Base-by-base conservation (phyloP, 768 basidiomycete genomes). In the Serendipita sp. region DNA sequence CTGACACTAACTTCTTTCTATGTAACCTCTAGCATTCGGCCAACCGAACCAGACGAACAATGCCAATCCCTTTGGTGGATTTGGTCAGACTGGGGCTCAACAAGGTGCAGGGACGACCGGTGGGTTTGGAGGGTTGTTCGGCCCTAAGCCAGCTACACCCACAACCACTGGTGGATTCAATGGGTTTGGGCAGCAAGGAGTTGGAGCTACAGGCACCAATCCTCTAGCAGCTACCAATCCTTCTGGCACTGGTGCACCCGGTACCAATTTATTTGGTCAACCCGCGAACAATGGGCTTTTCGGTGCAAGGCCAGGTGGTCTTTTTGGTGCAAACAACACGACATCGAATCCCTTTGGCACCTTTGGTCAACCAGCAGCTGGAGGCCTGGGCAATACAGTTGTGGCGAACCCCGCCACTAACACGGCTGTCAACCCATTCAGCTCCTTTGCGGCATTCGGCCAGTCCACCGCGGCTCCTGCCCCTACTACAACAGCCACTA, bases 241-340 rank as follows among this genome's bases (percentile, higher is more conserved):
- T 18, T 27, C 31, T 8, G 55, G 55, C 6, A 27, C 16, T 31
- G 55, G 55, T n/a, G 10, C 31, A 23, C 4, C 16, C n/a, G 55
- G 55, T 4, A n/a, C 16, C 10, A 27, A 27, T 10, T 10, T 60
- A 3, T 72, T 72, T 62, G 71, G 71, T 23, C 71, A 72, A 63
- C 67, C 68, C 2, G 65, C 66, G 34, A 33, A 45, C 5, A 65
- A 69, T 4, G 65, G 43, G 10, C 37, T 70, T 3, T 72, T 72
- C 52, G 69, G 70, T 31, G 63, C 71, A 3, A 66, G 48, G 70
- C 62, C 34, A 29, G 63, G 60, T 37, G 53, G 63, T 50, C 27
- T 64, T 13, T 77, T 77, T 33, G 75, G 77, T 8, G 75, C 76
- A 37, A 71, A 74, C 29, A 74, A 74, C 37, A 74, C 73, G 15